Base-by-base conservation (phyloP, 768 basidiomycete genomes). In the Suillus discolor region DNA sequence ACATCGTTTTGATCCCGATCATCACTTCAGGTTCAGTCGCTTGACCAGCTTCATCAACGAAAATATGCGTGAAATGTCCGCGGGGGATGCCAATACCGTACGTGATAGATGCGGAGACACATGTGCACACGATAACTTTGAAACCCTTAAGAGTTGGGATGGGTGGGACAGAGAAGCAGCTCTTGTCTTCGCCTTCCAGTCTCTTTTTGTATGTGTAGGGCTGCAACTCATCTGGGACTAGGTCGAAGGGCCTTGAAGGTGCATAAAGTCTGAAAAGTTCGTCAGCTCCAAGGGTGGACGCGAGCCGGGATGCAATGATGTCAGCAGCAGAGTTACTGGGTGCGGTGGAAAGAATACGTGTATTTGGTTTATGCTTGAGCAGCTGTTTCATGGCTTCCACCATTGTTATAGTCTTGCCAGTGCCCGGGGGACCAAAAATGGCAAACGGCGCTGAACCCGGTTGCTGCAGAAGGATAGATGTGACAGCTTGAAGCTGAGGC, bases 31-130 rank as follows among this genome's bases (percentile, higher is more conserved):
- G 87, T 72, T 92, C 90, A 0, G 86, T 87, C 2, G 89, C 88
- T 69, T 92, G 89, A 0, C 88, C 89, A 0, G 89, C 89, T 71
- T 92, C 89, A 68, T 92, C 89, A 11, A 89, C 75, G 71, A 91
- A 88, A 16, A 92, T 87, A 66, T 91, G 88, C 11, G 79, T 82
- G 72, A 86, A 92, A 72, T 90, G 85, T 0, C 90, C 89, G 1
- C 82, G 78, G 0, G 81, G 76, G 53, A 91, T 79, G 0, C 89
- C 89, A 45, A 89, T 79, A 1, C 84, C 85, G 31, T 81, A 80
- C 1, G 80, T 78, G 47, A 88, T 81, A 2, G 85, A 84, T 0
- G 87, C 85, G 0, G 90, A 89, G 11, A 87, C 80, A 59, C 89
- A 90, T 0, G 89, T 92, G 1, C 85, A 78, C 11, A 91, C 84